A percentile compares a stretch with the other conserved stretches of the same genome.
Evolutionary conservation across 495 filamentous ascomycete species (phyloP).

Genomic region (Viridothelium virens): DNA sequence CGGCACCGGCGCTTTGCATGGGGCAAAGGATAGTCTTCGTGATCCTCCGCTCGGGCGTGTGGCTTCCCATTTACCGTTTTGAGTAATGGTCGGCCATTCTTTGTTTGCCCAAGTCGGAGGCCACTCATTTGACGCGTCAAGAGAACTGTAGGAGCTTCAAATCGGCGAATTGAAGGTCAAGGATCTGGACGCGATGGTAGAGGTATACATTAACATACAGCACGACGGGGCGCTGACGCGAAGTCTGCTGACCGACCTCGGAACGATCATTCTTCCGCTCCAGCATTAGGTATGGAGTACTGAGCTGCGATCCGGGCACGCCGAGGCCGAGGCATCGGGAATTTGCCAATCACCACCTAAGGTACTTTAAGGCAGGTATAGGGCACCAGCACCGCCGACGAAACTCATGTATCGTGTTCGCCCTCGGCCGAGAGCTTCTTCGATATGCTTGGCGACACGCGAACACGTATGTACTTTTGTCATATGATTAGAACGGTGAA

Average conservation of each 20-base stretch:
- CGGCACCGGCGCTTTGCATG: neutral
- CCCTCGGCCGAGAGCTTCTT: no score
- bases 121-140: neutral
- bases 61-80: neutral
- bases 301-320: neutral
- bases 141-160: neutral
- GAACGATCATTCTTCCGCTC: neutral
- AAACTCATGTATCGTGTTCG: no score
- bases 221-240: neutral
- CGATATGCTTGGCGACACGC: no score
- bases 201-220: neutral
- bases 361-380: no score
- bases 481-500: no score
- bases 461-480: no score
- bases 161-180: neutral
- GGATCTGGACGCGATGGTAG: neutral
- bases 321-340: neutral
- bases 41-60: slow-evolving; percentile 1
- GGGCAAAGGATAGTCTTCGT: neutral
- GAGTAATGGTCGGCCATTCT: neutral
- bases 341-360: no score
- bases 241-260: neutral
- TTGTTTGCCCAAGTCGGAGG: neutral
- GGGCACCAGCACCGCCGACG: no score
- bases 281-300: neutral